Conservation (phyloP, 192 early-diverging fungal species). For the Thoreauomyces humboldtii region DNA sequence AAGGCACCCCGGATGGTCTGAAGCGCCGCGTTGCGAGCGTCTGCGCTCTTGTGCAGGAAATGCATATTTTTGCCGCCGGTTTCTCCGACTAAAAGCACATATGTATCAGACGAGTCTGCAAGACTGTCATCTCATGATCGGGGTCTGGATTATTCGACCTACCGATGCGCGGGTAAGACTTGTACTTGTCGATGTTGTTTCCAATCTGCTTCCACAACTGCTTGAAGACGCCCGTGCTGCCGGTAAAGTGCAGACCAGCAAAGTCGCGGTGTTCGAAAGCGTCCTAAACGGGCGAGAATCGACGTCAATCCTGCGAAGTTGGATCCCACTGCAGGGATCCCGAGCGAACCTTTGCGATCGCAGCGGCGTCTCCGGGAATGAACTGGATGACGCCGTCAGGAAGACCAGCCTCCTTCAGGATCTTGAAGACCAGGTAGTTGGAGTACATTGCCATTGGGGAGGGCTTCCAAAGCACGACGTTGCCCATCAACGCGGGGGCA, state of each 20-base stretch:
- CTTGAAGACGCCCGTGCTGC: constrained; percentile 90
- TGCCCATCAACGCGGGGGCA: constrained; percentile 96
- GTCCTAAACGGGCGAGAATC: constrained; percentile 31
- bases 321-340: not conserved
- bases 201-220: constrained; percentile 89
- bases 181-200: constrained; percentile 87
- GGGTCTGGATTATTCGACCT: no score
- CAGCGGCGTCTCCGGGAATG: constrained; percentile 83
- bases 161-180: constrained; percentile 87
- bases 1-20: constrained; percentile 91
- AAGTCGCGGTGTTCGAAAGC: constrained; percentile 89
- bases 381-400: constrained; percentile 98
- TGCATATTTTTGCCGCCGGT: constrained; percentile 99
- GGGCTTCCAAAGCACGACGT: constrained; percentile 97
- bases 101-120: not conserved
- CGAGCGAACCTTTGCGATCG: constrained; percentile 61
- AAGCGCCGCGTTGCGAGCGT: constrained; percentile 73
- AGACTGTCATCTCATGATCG: no score
- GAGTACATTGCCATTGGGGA: constrained; percentile 82
- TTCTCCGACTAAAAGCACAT: constrained; percentile 78
- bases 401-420: constrained; percentile 92
- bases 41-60: constrained; percentile 78
- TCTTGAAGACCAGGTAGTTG: constrained; percentile 87
- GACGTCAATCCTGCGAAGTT: no score
- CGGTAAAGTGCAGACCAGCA: constrained; percentile 95